Conservation (phyloP, 1,139 yeast genomes). For the Sugiyamaella novakii region DNA sequence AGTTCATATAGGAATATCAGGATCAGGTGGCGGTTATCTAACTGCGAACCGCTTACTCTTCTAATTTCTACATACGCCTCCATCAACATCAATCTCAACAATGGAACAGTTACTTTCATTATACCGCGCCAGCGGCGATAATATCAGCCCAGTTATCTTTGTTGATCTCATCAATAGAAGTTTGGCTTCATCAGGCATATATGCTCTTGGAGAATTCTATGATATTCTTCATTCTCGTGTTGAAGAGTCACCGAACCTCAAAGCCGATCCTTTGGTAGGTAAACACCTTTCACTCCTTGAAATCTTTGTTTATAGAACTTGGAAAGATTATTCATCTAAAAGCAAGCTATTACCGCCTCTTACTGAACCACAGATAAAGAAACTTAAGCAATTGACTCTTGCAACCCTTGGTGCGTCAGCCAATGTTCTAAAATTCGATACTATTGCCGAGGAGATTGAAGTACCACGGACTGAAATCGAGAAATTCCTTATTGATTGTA, state of each 20-base stretch:
- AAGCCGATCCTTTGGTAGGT: conserved; percentile 9
- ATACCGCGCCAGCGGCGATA: conserved; percentile 10
- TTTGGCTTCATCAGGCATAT: conserved; percentile 26
- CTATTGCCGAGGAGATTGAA: conserved; percentile 23
- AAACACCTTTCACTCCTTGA: conserved; percentile 26
- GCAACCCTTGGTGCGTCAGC: conserved; percentile 26
- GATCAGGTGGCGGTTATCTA: too few species aligned
- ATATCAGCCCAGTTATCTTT: conserved; percentile 7
- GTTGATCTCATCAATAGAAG: conserved; percentile 27
- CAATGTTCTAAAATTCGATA: conserved; percentile 24
- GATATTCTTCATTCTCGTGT: conserved; percentile 24
- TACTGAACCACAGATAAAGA: conserved; percentile 23
- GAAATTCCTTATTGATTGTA: conserved; percentile 32
- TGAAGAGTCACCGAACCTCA: conserved; percentile 13
- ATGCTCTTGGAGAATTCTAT: conserved; percentile 31
- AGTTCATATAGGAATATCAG: neutral
- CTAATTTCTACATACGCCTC: neutral
- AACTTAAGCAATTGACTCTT: conserved; percentile 31
- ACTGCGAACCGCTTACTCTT: too few species aligned
- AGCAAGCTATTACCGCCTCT: conserved; percentile 15
- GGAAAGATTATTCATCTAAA: conserved; percentile 25
- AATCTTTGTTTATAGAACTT: conserved; percentile 31
- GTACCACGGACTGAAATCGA: conserved; percentile 29
- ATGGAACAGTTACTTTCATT: conserved; percentile 17
- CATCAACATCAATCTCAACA: neutral